Conservation (phyloP, 768 basidiomycete genomes). For the Dentipellis sp. region DNA sequence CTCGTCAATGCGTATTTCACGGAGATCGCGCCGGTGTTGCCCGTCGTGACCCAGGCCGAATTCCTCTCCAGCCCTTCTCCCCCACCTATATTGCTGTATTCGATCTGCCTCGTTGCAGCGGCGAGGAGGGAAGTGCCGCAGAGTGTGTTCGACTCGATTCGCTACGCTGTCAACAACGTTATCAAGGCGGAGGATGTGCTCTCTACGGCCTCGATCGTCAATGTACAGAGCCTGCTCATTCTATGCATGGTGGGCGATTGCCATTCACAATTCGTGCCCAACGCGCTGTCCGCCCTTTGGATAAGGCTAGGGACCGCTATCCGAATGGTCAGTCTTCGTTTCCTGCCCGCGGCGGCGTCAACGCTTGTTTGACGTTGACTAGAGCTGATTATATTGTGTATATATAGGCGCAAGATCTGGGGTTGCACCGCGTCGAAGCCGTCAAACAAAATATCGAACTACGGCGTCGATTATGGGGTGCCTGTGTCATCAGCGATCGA, state of each 20-base stretch:
- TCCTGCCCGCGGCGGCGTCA: constrained; percentile 1
- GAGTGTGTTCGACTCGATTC: constrained; percentile 81
- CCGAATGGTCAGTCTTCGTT: constrained; percentile 63
- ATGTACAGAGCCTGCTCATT: constrained; percentile 83
- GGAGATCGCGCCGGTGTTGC: constrained; percentile 82
- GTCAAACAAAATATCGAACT: constrained; percentile 80
- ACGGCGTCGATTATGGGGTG: constrained; percentile 85
- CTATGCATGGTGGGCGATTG: constrained; percentile 83
- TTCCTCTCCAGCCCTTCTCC: constrained; percentile 71
- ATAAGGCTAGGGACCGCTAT: constrained; percentile 83
- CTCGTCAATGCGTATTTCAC: constrained; percentile 89
- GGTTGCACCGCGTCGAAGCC: constrained; percentile 86
- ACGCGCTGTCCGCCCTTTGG: constrained; percentile 79
- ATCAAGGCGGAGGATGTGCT: constrained; percentile 89
- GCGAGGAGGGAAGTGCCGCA: constrained; percentile 79
- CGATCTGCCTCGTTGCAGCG: constrained; percentile 89
- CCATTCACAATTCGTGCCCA: constrained; percentile 84
- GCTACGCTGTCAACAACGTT: constrained; percentile 77
- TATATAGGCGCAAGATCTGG: constrained; percentile 86
- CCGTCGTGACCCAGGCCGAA: constrained; percentile 81
- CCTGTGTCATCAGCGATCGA: constrained; percentile 90
- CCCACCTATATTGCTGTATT: constrained; percentile 79
- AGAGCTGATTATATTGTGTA: constrained; percentile 2
- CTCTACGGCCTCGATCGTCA: constrained; percentile 75
- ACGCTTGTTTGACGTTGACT: constrained; percentile 4